Base-by-base conservation (phyloP, 257 asterid species). In the Jacaranda mimosifolia region DNA sequence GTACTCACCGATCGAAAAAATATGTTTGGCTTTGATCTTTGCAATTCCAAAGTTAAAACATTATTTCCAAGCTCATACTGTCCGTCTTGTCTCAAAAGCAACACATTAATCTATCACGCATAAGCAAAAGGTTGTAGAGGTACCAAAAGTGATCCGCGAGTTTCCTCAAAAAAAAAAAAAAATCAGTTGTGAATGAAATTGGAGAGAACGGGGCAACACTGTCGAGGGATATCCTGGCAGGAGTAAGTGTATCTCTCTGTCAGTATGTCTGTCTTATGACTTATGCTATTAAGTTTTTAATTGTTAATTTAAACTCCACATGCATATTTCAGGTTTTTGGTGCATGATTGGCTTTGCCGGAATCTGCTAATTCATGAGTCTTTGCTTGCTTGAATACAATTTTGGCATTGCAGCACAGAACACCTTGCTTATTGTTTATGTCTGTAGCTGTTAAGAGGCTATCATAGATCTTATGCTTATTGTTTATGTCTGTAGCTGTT, bases 111-210 rank as follows among this genome's bases (percentile, higher is more conserved):
- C 63, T 70, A 73, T 58, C 14, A 38, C 77, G 80, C 91, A 92
- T 97, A 94, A 87, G 87, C 96, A 82, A 60, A 92, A 90, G 86
- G 79, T 88, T 57, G 92, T 85, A 36, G 63, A 84, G 85, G 83
- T 78, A 12, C 94, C 89, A 4, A 92, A 89, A 75, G 84, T 85
- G 70, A 78, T 84, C 10, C 87, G 89, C 32, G 91, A 89, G 57
- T 91, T 85, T 77, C 88, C 83, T n/a, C 98, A 94, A 86, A 87
- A 77, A n/a, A n/a, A n/a, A n/a, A n/a, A n/a, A n/a, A 59, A 87
- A 78, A 63, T 88, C 95, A 32, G 91, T 89, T 65, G 81, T 52
- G 32, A 83, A 71, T 48, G 80, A 85, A 58, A 52, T 79, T 38
- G 85, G 82, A 70, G 89, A 85, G 70, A 80, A 43, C 17, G 84